Base-by-base conservation (phyloP, 306 rosid species). In the Corylus avellana region DNA sequence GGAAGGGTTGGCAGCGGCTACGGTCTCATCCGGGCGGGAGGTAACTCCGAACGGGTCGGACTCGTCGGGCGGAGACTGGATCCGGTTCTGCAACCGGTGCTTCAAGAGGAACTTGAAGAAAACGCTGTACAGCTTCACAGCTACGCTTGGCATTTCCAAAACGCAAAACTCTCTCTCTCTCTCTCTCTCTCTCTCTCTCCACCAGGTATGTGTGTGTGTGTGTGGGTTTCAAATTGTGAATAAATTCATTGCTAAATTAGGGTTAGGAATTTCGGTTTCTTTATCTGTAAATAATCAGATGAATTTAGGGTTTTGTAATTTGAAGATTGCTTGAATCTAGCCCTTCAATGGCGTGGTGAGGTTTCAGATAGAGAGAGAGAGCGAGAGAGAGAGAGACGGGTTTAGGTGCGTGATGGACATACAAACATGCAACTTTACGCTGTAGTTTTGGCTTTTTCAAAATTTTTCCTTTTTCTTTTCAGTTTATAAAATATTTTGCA, bases 61-160 rank as follows among this genome's bases (percentile, higher is more conserved):
- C 64, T 84, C 88, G 71, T 90, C 91, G 75, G 82, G 84, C 39
- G 81, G 84, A 75, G 88, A 64, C 81, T 91, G 98, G 89, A 91
- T 88, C 82, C 90, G 93, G 68, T 87, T 95, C 88, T 92, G 98
- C 75, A 95, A 79, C 74, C 98, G 99, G 79, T 95, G 92, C 88
- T 95, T 95, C 84, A 91, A 85, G 73, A 93, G 93, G 75, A 95
- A 95, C 85, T 95, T 95, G 91, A 93, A 95, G 97, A 95, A 93
- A 0, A 93, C 98, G 89, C 99, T 93, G 73, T 95, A 93, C 74
- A 95, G 97, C 88, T 95, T 91, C 49, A 95, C 98, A 59, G 96
- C 92, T 32, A 95, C 96, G 87, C 88, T 89, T 75, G 99, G 98
- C 99, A 95, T 95, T 74, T 85, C 87, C 78, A 56, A 35, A 47